A percentile compares a stretch with the other conserved stretches of the same genome.
phyloP scores from a whole-genome alignment of 495 filamentous ascomycete species.

The Daldinia grandis region DNA sequence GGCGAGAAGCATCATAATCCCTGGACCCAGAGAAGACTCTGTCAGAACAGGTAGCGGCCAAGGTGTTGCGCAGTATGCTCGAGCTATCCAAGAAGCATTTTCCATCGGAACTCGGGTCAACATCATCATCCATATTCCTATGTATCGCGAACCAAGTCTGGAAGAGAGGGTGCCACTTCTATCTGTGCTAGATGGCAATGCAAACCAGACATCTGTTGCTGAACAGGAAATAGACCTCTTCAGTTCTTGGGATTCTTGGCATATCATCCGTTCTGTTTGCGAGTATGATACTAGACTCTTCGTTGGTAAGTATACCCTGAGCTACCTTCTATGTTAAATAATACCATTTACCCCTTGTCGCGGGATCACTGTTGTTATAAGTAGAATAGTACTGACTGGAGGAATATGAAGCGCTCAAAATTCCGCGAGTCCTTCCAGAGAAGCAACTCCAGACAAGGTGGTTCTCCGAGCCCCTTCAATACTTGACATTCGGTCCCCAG shows the following conservation, averaged over 20 bases:
- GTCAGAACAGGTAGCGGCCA: constrained; percentile 48
- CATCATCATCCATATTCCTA: constrained; percentile 80
- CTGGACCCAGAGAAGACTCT: constrained; percentile 69
- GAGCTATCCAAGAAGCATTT: constrained; percentile 83
- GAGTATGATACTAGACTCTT: constrained; percentile 83
- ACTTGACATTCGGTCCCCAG: constrained; percentile 71
- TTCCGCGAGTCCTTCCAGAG: constrained; percentile 82
- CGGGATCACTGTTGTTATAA: not conserved
- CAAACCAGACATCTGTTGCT: constrained; percentile 24
- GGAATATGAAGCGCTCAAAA: constrained; percentile 67
- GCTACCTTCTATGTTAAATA: not conserved
- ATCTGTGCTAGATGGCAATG: constrained; percentile 45
- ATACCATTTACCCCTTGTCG: not conserved
- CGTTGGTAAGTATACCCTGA: constrained; percentile 73
- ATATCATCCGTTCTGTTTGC: constrained; percentile 84
- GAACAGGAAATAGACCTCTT: constrained; percentile 67
- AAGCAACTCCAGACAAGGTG: constrained; percentile 82
- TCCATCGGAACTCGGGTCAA: constrained; percentile 76
- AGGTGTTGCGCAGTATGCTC: constrained; percentile 74
- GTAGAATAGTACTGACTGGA: constrained; percentile 2
- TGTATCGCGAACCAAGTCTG: constrained; percentile 66
- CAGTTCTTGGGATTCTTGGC: constrained; percentile 92
- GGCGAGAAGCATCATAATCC: constrained; percentile 80
- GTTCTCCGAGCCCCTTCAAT: constrained; percentile 90
- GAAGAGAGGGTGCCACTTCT: constrained; percentile 52